Evolutionary conservation across 768 basidiomycete species (phyloP), one percentile per base, ranked within the genome.

Genomic region (Termitomyces titanicus): DNA sequence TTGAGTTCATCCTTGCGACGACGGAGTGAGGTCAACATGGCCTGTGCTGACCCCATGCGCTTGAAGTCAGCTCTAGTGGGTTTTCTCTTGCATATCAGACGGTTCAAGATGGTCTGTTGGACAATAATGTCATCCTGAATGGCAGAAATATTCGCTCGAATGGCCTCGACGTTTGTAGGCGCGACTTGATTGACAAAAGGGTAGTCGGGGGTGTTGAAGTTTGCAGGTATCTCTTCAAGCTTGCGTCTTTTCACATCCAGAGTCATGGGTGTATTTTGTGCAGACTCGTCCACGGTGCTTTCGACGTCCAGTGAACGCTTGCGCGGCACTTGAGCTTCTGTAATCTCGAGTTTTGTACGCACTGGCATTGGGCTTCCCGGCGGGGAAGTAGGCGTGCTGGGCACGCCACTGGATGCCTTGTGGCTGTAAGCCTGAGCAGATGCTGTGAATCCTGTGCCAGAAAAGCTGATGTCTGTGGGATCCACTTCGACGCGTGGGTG

Each of bases 301-400:
- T 10, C 66, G 15, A 56, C 51, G 46, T 71, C 70, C 2, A 68
- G 72, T 24, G 56, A 58, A 42, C 76, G 77, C 63, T 79, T 80
- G 37, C 62, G 68, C 22, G 73, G 69, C 42, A 75, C 51, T 22
- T 62, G 59, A 25, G 65, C n/a, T 25, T 72, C 70, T 2, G 55
- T 33, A 5, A 61, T 57, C 55, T 73, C 74, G 5, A 65, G 55
- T 47, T 75, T 74, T 45, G 69, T 60, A 31, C 3, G 12, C 18
- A 12, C 15, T 39, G 49, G 18, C 15, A 22, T 22, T 4, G 17
- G 8, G 34, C 15, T 34, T 33, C 31, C 4, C 18, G 20, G 12
- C 13, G 15, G 13, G 18, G 31, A 17, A 17, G 20, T 34, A 15
- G 22, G 15, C 22, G 15, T 47, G 33, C 2, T 11, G 13, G n/a